phyloP scores from a whole-genome alignment of 352 stramenopile species.

The Globisporangium heterothallicum region DNA sequence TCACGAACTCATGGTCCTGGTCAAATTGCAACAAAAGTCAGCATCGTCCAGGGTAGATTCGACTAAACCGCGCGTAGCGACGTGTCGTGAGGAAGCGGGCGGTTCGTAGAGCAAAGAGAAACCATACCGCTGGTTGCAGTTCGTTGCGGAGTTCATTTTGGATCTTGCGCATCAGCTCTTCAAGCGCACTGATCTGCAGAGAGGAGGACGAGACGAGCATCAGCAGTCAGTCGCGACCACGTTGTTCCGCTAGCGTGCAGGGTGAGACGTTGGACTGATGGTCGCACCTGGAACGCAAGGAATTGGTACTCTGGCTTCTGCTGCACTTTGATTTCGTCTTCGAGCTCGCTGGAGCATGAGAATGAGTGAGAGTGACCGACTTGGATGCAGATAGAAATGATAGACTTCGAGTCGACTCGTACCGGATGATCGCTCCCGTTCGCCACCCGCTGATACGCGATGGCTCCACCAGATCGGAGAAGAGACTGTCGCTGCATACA shows the following conservation, averaged over 20 bases:
- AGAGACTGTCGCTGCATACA: conserved; percentile 81
- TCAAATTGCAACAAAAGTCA: conserved; percentile 16
- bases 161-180: conserved; percentile 61
- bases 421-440: conserved; percentile 90
- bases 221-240: neutral
- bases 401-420: conserved; percentile 2
- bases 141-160: conserved; percentile 52
- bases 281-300: conserved; percentile 62
- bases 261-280: too few relatives aligned
- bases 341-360: conserved; percentile 56
- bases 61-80: too few relatives aligned
- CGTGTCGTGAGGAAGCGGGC: too few relatives aligned
- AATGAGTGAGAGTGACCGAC: neutral
- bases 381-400: neutral
- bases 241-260: too few relatives aligned
- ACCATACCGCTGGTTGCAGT: conserved; percentile 24
- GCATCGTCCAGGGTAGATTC: too few relatives aligned
- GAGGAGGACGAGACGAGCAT: too few relatives aligned
- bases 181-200: conserved; percentile 54
- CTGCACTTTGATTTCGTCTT: conserved; percentile 76
- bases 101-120: too few relatives aligned
- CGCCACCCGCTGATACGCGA: conserved; percentile 91
- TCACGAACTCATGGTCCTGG: conserved; percentile 58
- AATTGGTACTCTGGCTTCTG: conserved; percentile 49
- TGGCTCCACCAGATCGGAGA: conserved; percentile 92